Evolutionary conservation across 2,329 filamentous ascomycete species (phyloP), one percentile per base, ranked within the genome.

Genomic region (Alternaria longipes): DNA sequence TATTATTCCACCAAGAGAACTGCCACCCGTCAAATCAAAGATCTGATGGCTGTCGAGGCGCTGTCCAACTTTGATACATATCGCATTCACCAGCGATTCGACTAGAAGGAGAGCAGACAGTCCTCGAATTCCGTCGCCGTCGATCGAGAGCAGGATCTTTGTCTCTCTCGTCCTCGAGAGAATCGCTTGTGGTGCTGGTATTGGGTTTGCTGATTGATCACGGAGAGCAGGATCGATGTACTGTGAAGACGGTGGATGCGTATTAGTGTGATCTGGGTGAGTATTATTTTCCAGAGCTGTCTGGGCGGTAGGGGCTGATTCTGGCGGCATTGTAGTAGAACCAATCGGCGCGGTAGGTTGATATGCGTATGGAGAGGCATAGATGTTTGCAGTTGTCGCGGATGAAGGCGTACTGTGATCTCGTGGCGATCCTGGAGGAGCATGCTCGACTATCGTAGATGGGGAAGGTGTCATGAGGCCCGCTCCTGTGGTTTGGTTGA

Each of bases 61-160:
- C 12, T 66, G 65, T 6, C 69, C 67, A 4, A 75, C 54, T 40
- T 70, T 73, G 49, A 63, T 64, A 58, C 74, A 75, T 2, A 77
- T 62, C 3, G 74, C 74, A 51, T 74, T 73, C 22, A 77, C 69
- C 3, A 77, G 62, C 0, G 74, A 73, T 52, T 77, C 74, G 1
- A 77, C 66, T 30, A 76, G 47, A 4, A 77, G 59, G 8, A 74
- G 63, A 26, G 72, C 54, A 18, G 74, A 75, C 7, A 77, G 63
- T 24, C 74, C 74, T 16, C 74, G 69, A 28, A 77, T 65, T 6
- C 74, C 74, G 50, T 76, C 72, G 1, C 74, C 74, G 44, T 77
- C 74, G 8, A 77, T 67, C 11, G 71, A 75, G 16, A 77, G 72
- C 7, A 77, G 56, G 18, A 77, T 68, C 30, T 77, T 77, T 3